phyloP scores from a whole-genome alignment of 495 filamentous ascomycete species.

The Penicillium coprophilum region DNA sequence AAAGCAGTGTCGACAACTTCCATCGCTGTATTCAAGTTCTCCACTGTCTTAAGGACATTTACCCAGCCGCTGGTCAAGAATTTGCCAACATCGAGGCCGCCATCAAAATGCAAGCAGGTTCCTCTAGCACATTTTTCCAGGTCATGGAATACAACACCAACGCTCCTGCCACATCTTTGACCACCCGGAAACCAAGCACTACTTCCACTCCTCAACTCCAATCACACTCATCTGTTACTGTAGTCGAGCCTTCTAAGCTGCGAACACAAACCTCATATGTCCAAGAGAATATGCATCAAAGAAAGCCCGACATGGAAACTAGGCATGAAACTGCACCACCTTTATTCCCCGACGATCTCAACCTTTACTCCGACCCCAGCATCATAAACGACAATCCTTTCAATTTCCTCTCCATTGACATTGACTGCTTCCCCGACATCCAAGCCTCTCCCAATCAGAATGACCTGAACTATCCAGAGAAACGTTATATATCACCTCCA shows the following conservation, averaged over 20 bases:
- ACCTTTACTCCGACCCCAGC: slow-evolving; percentile 24
- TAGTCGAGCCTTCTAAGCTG: background rate
- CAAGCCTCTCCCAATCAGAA: slow-evolving; percentile 1
- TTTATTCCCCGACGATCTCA: slow-evolving; percentile 30
- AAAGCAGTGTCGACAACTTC: slow-evolving; percentile 68
- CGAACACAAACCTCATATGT: slow-evolving; percentile 4
- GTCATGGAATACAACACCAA: slow-evolving; percentile 39
- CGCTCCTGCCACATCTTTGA: slow-evolving; percentile 13
- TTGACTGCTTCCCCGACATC: slow-evolving; percentile 29
- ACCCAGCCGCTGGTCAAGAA: slow-evolving; percentile 78
- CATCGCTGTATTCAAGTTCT: slow-evolving; percentile 78
- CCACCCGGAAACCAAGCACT: slow-evolving; percentile 22
- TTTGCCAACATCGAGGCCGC: slow-evolving; percentile 79
- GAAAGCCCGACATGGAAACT: slow-evolving; percentile 5
- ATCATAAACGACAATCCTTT: slow-evolving; percentile 21
- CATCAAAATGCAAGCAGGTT: slow-evolving; percentile 52
- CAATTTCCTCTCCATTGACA: slow-evolving; percentile 28
- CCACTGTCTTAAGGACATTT: slow-evolving; percentile 72
- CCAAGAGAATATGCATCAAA: slow-evolving; percentile 4
- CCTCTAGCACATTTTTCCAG: slow-evolving; percentile 34
- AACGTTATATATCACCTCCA: slow-evolving; percentile 14
- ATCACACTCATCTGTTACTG: background rate
- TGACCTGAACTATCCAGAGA: slow-evolving; percentile 1
- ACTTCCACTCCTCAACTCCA: slow-evolving; percentile 13
- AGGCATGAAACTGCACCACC: slow-evolving; percentile 20